These are phyloP conservation scores for Plasmodiophora brassicae DNA, from an alignment of 208 protist genomes.

Conservation along the genomic window DNA sequence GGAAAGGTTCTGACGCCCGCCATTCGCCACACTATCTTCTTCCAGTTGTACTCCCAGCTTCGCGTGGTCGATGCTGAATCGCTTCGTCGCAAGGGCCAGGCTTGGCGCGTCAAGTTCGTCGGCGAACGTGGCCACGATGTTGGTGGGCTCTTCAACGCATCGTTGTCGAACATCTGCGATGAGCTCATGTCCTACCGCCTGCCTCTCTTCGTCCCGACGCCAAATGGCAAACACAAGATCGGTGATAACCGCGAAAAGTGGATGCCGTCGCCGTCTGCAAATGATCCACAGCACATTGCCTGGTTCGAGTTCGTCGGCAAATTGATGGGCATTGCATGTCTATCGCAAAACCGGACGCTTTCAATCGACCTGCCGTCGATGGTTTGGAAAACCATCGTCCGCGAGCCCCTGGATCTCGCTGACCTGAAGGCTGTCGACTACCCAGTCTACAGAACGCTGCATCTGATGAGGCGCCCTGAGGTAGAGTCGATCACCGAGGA, in stretches of 20 bases:
- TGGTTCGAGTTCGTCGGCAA: conserved; percentile 33
- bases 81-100: conserved; percentile 17
- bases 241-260: conserved; percentile 25
- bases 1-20: neutral
- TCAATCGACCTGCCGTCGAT: conserved; percentile 29
- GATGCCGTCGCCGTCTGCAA: conserved; percentile 6
- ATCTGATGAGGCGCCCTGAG: conserved; percentile 11
- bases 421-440: conserved; percentile 28
- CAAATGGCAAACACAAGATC: neutral
- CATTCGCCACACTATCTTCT: conserved; percentile 4
- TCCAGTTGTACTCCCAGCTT: conserved; percentile 1
- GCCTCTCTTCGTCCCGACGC: conserved; percentile 20
- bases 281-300: neutral
- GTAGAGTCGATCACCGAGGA: neutral
- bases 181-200: conserved; percentile 28
- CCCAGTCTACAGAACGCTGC: neutral
- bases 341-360: conserved; percentile 21
- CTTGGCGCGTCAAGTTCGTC: conserved; percentile 8
- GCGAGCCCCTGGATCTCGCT: neutral
- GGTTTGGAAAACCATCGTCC: conserved; percentile 30
- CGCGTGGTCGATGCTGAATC: neutral
- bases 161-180: conserved; percentile 13
- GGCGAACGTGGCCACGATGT: conserved; percentile 28
- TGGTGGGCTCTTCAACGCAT: conserved; percentile 20
- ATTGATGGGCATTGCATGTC: conserved; percentile 22